Base-by-base conservation (phyloP, 106 monocot genomes). In the Platanthera guangdongensis region DNA sequence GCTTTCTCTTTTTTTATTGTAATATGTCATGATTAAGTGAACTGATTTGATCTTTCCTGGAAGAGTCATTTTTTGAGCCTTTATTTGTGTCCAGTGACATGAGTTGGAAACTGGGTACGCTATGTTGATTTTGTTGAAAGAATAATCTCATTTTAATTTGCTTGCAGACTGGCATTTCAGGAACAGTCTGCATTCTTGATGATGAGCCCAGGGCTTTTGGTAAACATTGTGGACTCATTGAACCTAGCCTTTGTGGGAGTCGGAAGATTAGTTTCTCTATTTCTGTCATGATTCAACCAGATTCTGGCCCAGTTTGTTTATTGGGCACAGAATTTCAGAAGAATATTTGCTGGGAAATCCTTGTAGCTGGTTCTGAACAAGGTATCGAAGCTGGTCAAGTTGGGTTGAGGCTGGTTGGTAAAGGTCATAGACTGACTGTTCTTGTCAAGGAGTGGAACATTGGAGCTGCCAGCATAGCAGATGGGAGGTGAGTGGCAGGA, bases 301-400 rank as follows among this genome's bases (percentile, higher is more conserved):
- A 91, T 46, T 97, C 97, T 52, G 97, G 97, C 15, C 97, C 93
- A 71, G 91, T 94, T 52, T 97, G 94, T 80, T 94, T 97, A 65
- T 76, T 97, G 52, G 97, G 97, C 78, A 94, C 93, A 59, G 94
- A 97, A 78, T 97, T 88, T 81, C 80, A 97, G 80, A 87, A 90
- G 79, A 89, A 87, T 55, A 77, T 90, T 10, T 97, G 97, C 75
- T 97, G 91, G 94, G 97, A 94, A 86, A 91, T 97, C 52, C 75
- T 97, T 4, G 89, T 97, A 9, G 97, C 97, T 72, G 97, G 97
- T 81, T 91, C 94, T 14, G 97, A 97, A 55, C 97, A 97, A 80
- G 97, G 97, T n/a, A 89, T 97, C 77, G 97, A 97, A 78, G 91
- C 97, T 83, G 97, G 97, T 30, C 97, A 97, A 80, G 89, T 94